Evolutionary conservation across 148 eudicot genomes (phyloP), one percentile per base, ranked within the genome.

Genomic region (Amaranthus palmeri): DNA sequence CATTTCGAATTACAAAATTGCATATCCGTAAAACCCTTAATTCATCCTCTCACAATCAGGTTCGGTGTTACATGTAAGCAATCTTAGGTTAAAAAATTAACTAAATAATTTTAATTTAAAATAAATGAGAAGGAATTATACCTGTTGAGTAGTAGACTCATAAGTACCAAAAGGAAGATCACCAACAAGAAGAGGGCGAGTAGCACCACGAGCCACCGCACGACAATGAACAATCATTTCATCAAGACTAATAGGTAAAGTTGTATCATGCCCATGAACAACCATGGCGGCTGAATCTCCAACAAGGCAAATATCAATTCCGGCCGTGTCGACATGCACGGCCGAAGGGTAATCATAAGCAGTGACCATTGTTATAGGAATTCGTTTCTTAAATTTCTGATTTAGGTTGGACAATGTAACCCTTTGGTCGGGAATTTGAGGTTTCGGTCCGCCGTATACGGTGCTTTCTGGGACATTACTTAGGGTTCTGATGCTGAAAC

Each of bases 251-350:
- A 95, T 85, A 0, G 99, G 99, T 72, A 95, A 69, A 2, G 99
- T 91, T 18, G 99, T 95, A 69, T 91, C 99, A 50, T 91, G 79
- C 6, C 97, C 97, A 63, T 95, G 99, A 5, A 95, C 96, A 9
- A 95, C 99, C 99, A 95, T 95, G 72, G 96, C 79, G 3, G 99
- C 97, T 0, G 99, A 95, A 66, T 95, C 99, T 0, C 99, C 97
- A 12, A 89, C 97, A 7, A 95, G 84, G 69, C 96, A 90, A 6
- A 95, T 71, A 15, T 95, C 99, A 3, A 95, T 89, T 7, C 93
- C 96, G 43, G 99, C 97, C 15, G 84, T 68, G 76, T 95, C 96
- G 11, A 95, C 61, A 74, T 95, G 99, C 9, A 95, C 97, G 0
- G 92, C 93, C 0, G 97, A 88, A 4, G 99, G 97, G 73, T 95